Conservation (phyloP, 208 protist species). For the Crithidia bombi region DNA sequence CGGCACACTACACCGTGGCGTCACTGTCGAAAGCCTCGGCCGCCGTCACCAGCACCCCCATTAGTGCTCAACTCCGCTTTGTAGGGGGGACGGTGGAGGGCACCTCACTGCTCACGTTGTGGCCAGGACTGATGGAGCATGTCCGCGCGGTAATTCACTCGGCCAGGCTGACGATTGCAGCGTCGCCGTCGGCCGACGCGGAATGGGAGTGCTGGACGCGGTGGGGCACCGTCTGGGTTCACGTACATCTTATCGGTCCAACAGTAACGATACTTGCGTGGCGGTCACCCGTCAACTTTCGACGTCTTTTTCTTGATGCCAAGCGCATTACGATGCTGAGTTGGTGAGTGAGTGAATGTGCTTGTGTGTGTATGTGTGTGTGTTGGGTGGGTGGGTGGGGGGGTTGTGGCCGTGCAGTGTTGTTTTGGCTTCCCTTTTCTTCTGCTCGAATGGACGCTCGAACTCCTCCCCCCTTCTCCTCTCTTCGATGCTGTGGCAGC, state of each 20-base stretch:
- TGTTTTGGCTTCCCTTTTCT: too few relatives aligned
- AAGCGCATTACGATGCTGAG: conserved; percentile 13
- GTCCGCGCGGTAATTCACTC: conserved; percentile 16
- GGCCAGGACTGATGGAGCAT: conserved; percentile 19
- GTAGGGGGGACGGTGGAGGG: conserved; percentile 19
- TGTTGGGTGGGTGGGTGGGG: not conserved
- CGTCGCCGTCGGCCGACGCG: not conserved
- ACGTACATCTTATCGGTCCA: conserved; percentile 19
- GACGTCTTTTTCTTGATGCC: conserved; percentile 19
- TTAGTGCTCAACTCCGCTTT: conserved; percentile 17
- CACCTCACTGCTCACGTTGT: conserved; percentile 6
- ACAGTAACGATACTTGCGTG: conserved; percentile 26
- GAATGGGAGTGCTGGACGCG: conserved; percentile 23
- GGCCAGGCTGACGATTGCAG: not conserved
- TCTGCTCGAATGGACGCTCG: too few relatives aligned
- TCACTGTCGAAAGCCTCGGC: not conserved
- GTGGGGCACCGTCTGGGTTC: conserved; percentile 27
- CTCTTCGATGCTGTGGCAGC: too few relatives aligned
- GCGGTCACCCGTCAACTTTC: conserved; percentile 10
- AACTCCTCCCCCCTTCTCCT: too few relatives aligned
- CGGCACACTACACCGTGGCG: conserved; percentile 12
- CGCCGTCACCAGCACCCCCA: not conserved
- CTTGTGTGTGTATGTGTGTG: not conserved
- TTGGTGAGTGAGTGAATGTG: not conserved
- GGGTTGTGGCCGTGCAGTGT: too few relatives aligned